Evolutionary conservation across 2,329 filamentous ascomycete genomes (phyloP).

Genomic region (Phoma sp.): DNA sequence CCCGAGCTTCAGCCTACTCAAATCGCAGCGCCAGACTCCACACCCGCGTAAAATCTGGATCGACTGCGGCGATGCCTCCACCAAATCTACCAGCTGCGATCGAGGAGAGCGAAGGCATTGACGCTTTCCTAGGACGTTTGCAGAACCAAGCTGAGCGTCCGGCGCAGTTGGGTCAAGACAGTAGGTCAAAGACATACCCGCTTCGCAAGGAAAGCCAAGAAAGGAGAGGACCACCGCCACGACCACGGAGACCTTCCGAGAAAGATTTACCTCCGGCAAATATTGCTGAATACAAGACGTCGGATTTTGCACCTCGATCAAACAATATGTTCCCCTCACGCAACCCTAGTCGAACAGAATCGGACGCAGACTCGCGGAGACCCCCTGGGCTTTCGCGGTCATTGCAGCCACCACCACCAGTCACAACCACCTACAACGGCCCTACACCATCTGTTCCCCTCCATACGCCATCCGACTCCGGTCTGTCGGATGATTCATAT

Average conservation of each 20-base stretch:
- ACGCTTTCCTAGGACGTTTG: constrained; percentile 47
- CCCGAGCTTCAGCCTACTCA: constrained; percentile 42
- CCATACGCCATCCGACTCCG: constrained; percentile 51
- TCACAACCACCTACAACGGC: constrained; percentile 22
- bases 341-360: constrained; percentile 32
- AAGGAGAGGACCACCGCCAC: constrained; percentile 26
- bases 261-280: constrained; percentile 28
- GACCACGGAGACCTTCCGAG: constrained; percentile 39
- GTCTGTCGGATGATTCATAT: constrained; percentile 49
- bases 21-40: constrained; percentile 34
- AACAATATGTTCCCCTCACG: constrained; percentile 34
- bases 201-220: constrained; percentile 33
- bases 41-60: constrained; percentile 25
- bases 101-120: constrained; percentile 44
- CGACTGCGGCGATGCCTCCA: constrained; percentile 16
- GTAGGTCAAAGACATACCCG: constrained; percentile 29
- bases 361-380: constrained; percentile 17
- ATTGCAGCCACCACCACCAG: constrained; percentile 34
- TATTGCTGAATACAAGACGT: constrained; percentile 29
- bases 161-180: constrained; percentile 24
- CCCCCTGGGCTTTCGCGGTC: constrained; percentile 11
- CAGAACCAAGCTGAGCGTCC: constrained; percentile 42
- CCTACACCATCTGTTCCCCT: constrained; percentile 38
- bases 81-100: constrained; percentile 33
- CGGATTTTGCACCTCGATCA: constrained; percentile 27